Evolutionary conservation across 2,329 filamentous ascomycete species (phyloP).

Genomic region (Xylariaceae sp.): DNA sequence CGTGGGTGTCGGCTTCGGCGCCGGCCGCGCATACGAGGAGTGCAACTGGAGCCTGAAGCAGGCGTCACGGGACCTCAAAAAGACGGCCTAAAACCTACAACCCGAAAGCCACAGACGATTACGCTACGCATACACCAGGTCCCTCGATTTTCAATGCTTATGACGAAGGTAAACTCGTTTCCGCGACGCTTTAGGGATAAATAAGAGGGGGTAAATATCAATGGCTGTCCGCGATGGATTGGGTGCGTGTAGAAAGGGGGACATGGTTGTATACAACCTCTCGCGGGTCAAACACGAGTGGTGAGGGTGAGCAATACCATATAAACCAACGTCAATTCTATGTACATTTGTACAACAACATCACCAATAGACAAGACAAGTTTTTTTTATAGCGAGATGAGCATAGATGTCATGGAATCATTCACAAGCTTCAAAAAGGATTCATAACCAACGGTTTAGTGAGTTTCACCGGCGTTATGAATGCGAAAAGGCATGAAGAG

Average conservation of each 20-base stretch:
- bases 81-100: slow-evolving; percentile 44
- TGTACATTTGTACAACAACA: slow-evolving; percentile 31
- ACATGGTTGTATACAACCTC: slow-evolving; percentile 10
- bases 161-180: neutral
- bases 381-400: slow-evolving; percentile 11
- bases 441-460: neutral
- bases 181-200: neutral
- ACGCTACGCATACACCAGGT: slow-evolving; percentile 9
- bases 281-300: slow-evolving; percentile 15
- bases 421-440: neutral
- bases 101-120: neutral
- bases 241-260: slow-evolving; percentile 1
- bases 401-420: slow-evolving; percentile 8
- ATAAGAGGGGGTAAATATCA: neutral
- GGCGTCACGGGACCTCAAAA: slow-evolving; percentile 63
- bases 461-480: neutral
- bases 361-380: slow-evolving; percentile 26
- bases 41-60: slow-evolving; percentile 82
- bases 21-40: slow-evolving; percentile 96
- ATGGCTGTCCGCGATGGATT: neutral
- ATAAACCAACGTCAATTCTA: slow-evolving; percentile 10
- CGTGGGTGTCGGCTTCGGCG: slow-evolving; percentile 91
- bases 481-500: neutral
- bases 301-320: slow-evolving; percentile 6
- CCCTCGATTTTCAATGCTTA: too few species aligned